Evolutionary conservation across 1,139 yeast genomes (phyloP).

Genomic region (Torulaspora pretoriensis): DNA sequence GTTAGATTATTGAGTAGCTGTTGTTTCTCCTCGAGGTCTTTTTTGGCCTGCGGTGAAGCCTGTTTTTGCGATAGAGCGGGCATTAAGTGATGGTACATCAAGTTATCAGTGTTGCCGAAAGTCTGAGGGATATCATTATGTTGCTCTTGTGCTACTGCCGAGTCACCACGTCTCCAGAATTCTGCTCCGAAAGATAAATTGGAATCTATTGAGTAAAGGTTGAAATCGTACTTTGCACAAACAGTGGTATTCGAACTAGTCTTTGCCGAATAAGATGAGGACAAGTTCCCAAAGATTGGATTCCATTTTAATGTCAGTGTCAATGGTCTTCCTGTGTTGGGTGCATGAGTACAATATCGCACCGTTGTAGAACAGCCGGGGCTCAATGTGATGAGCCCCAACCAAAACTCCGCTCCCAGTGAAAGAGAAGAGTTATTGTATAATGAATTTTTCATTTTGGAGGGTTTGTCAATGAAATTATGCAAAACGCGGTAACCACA

Average conservation of each 20-base stretch:
- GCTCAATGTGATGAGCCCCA: slow-evolving; percentile 76
- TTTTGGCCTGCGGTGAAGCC: slow-evolving; percentile 13
- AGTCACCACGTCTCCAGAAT: slow-evolving; percentile 48
- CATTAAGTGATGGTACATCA: slow-evolving; percentile 29
- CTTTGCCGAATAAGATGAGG: slow-evolving; percentile 83
- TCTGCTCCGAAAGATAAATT: slow-evolving; percentile 85
- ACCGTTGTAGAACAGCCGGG: slow-evolving; percentile 83
- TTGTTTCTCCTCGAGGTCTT: slow-evolving; percentile 29
- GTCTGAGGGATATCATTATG: slow-evolving; percentile 6
- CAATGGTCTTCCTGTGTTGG: slow-evolving; percentile 82
- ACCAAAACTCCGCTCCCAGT: slow-evolving; percentile 85
- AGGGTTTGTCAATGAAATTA: slow-evolving; percentile 51
- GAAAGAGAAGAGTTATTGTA: slow-evolving; percentile 49
- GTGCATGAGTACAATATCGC: slow-evolving; percentile 80
- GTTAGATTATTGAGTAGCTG: slow-evolving; percentile 32
- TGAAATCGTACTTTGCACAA: slow-evolving; percentile 83
- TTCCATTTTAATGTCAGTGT: slow-evolving; percentile 84
- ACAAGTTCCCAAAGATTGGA: slow-evolving; percentile 86
- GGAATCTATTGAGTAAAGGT: slow-evolving; percentile 84
- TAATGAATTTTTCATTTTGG: slow-evolving; percentile 37
- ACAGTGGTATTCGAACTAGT: slow-evolving; percentile 75
- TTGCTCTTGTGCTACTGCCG: slow-evolving; percentile 10
- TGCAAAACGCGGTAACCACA: slow-evolving; percentile 78
- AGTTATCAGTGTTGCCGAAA: slow-evolving; percentile 33
- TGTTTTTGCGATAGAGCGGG: slow-evolving; percentile 4